Conservation (phyloP, 306 rosid species). For the Quercus ilex region DNA sequence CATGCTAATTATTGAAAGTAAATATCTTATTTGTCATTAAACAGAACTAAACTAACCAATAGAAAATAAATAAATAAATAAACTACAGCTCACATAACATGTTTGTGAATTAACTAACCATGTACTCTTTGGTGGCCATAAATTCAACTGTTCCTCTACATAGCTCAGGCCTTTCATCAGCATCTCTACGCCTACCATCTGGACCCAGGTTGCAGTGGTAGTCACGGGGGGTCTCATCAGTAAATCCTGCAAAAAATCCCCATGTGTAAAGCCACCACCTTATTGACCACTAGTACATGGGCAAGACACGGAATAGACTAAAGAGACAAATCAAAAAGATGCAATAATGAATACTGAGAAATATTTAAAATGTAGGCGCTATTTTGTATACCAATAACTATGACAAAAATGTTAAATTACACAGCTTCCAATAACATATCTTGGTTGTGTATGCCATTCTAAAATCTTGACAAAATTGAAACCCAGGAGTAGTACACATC, state of each 20-base stretch:
- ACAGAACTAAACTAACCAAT: not conserved
- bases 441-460: not conserved
- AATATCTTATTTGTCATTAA: not conserved
- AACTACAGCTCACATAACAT: not conserved
- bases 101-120: conserved; percentile 60
- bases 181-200: conserved; percentile 97
- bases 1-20: not conserved
- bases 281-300: not conserved
- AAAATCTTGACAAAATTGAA: not conserved
- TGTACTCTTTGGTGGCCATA: conserved; percentile 89
- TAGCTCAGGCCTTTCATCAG: conserved; percentile 92
- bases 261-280: not conserved
- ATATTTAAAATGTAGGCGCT: not conserved
- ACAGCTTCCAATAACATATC: too few relatives aligned
- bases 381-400: not conserved
- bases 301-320: too few relatives aligned
- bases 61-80: not conserved
- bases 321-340: not conserved
- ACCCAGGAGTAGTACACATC: not conserved
- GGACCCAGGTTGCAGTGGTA: conserved; percentile 99
- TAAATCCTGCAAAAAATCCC: conserved; percentile 62
- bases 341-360: not conserved
- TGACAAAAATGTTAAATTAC: not conserved
- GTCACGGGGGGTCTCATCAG: conserved; percentile 97
- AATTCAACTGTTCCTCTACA: conserved; percentile 99